Percentiles rank a stretch among this genome's conserved stretches.
phyloP scores from a whole-genome alignment of 345 rosid species.

The Salix caprea region DNA sequence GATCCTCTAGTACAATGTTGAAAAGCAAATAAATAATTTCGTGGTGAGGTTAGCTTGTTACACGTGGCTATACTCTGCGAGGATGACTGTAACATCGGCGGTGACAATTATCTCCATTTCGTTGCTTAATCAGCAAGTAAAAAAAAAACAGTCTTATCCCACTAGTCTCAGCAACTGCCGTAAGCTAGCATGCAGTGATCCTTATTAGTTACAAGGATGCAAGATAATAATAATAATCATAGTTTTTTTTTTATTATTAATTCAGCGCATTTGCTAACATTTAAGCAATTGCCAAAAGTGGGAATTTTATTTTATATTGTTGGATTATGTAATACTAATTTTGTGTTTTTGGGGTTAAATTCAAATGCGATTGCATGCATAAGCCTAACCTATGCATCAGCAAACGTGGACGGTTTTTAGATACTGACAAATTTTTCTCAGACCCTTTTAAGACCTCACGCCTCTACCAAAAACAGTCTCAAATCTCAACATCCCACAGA shows the following conservation, averaged over 20 bases:
- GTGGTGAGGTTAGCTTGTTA: too few species aligned
- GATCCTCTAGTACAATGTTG: too few species aligned
- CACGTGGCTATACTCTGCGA: background rate
- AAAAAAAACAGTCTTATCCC: background rate
- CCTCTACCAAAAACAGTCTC: background rate
- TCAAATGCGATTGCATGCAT: background rate
- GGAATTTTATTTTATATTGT: background rate
- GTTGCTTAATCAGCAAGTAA: background rate
- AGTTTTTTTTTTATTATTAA: background rate
- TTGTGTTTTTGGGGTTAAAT: too few species aligned
- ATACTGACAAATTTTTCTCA: background rate
- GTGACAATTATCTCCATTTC: background rate
- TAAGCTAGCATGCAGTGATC: background rate
- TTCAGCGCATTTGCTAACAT: background rate
- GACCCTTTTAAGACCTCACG: background rate
- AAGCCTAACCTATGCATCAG: background rate
- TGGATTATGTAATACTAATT: background rate
- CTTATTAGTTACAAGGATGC: background rate
- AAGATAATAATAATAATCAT: background rate
- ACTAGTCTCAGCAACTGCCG: background rate
- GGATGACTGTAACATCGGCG: background rate
- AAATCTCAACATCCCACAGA: background rate
- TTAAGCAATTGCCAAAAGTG: background rate
- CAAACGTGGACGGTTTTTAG: background rate
- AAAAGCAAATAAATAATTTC: too few species aligned